Base-by-base conservation (phyloP, 331 rosid genomes). In the Cucumis variabilis region DNA sequence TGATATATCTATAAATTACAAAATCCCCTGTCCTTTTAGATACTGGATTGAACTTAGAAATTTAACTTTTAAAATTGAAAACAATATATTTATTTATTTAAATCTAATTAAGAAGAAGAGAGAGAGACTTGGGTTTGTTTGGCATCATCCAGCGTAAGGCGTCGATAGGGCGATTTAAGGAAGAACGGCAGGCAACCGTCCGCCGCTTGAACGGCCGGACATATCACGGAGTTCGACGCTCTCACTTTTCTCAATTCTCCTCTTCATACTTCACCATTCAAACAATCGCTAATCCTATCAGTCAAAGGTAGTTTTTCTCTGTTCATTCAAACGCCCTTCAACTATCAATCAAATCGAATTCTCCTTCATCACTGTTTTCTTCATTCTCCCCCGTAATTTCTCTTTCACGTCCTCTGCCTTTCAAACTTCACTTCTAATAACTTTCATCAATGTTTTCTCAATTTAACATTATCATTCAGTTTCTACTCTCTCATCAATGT, bases 131-230 rank as follows among this genome's bases (percentile, higher is more conserved):
- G 37, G 37, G 37, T 33, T 33, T 33, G 37, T 33, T 33, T 33
- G 37, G 83, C 65, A 50, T n/a, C 13, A 75, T 37, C 44, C 44
- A 74, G 60, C 65, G 14, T 77, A 77, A 77, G 83, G n/a, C 83
- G 63, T 14, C 24, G 83, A 77, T 50, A 24, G 65, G 63, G 83
- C 65, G 83, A 50, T 50, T 50, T 48, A 77, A 48, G 41, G 63
- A 77, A 77, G 83, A 50, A 24, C 83, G 83, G 83, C 83, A 50
- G 83, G 83, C 83, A 50, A 77, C 65, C 83, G 65, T 50, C 63
- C 27, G 63, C 62, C 25, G 48, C 62, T 13, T 15, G 63, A 55
- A 46, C 62, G 82, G 41, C 83, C 65, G 65, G 83, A 24, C 41
- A 3, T 25, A 77, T 77, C 83, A 14, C 41, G 23, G 41, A 53